A percentile compares a stretch with the other conserved stretches of the same genome.
These are phyloP conservation scores for Schizosaccharomyces pombe DNA, from an alignment of 805 yeast species.

Conservation along the genomic window DNA sequence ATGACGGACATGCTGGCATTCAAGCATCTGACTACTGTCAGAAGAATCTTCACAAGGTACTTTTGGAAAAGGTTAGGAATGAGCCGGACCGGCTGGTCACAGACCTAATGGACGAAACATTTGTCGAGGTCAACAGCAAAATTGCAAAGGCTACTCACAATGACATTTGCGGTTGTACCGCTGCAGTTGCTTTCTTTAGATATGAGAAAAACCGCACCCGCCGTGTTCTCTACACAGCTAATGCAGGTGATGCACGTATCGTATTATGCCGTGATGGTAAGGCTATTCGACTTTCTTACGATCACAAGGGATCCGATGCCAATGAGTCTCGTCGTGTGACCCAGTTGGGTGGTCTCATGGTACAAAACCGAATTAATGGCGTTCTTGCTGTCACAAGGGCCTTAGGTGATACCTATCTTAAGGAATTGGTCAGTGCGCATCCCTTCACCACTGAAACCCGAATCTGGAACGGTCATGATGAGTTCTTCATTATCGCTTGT, in stretches of 20 bases:
- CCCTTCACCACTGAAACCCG: constrained; percentile 85
- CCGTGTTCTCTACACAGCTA: constrained; percentile 73
- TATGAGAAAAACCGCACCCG: constrained; percentile 34
- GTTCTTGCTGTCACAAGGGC: constrained; percentile 86
- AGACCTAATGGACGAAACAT: constrained; percentile 42
- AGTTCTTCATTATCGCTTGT: constrained; percentile 72
- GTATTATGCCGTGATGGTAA: constrained; percentile 52
- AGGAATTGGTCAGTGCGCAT: constrained; percentile 63
- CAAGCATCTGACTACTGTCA: constrained; percentile 92
- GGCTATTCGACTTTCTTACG: constrained; percentile 66
- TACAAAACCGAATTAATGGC: constrained; percentile 85
- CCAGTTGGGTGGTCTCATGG: constrained; percentile 60
- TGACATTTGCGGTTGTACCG: constrained; percentile 47
- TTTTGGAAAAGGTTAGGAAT: constrained; percentile 16
- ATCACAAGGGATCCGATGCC: constrained; percentile 73
- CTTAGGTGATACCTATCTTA: constrained; percentile 81
- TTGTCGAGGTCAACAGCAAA: constrained; percentile 49
- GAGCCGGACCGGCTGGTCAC: constrained; percentile 26
- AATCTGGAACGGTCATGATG: constrained; percentile 33
- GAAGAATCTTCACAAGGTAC: constrained; percentile 47
- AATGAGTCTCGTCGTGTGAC: constrained; percentile 56
- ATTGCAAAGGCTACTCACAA: constrained; percentile 40
- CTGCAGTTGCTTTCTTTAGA: constrained; percentile 73
- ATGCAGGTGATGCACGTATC: constrained; percentile 81
- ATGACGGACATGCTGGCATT: constrained; percentile 94